Evolutionary conservation across 2,329 filamentous ascomycete genomes (phyloP).

Genomic region (Ploettnerulaceae sp.): DNA sequence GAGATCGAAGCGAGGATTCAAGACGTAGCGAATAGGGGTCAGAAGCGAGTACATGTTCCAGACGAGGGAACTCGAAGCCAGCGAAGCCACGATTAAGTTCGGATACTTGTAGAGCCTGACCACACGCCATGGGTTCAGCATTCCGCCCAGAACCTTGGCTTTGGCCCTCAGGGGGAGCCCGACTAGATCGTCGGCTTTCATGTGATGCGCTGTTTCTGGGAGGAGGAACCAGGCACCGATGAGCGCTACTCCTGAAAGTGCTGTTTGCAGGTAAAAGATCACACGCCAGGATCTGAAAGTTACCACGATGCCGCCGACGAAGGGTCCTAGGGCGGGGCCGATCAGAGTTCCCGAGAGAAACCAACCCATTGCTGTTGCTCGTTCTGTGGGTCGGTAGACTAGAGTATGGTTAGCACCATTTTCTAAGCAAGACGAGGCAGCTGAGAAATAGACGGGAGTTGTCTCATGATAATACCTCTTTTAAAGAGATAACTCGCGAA

Average conservation of each 20-base stretch:
- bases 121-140: constrained; percentile 63
- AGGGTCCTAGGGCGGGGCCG: constrained; percentile 65
- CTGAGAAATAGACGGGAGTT: too few relatives aligned
- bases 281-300: constrained; percentile 68
- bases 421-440: too few relatives aligned
- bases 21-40: constrained; percentile 65
- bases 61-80: constrained; percentile 58
- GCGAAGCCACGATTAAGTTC: constrained; percentile 58
- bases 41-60: constrained; percentile 73
- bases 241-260: constrained; percentile 55
- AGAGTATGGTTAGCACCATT: too few relatives aligned
- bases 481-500: too few relatives aligned
- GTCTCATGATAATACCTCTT: too few relatives aligned
- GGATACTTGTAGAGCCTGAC: constrained; percentile 61
- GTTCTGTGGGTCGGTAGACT: constrained; percentile 61
- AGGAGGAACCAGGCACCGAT: constrained; percentile 60
- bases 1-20: constrained; percentile 69
- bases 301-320: constrained; percentile 71
- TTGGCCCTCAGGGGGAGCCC: constrained; percentile 48
- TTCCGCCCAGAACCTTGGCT: constrained; percentile 50
- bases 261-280: constrained; percentile 75
- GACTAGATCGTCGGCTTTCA: constrained; percentile 55
- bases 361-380: constrained; percentile 69
- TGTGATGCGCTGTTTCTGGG: constrained; percentile 67
- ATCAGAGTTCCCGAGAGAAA: constrained; percentile 67